phyloP scores from a whole-genome alignment of 1,284 basidiomycete genomes.

The Caloboletus firmus region DNA sequence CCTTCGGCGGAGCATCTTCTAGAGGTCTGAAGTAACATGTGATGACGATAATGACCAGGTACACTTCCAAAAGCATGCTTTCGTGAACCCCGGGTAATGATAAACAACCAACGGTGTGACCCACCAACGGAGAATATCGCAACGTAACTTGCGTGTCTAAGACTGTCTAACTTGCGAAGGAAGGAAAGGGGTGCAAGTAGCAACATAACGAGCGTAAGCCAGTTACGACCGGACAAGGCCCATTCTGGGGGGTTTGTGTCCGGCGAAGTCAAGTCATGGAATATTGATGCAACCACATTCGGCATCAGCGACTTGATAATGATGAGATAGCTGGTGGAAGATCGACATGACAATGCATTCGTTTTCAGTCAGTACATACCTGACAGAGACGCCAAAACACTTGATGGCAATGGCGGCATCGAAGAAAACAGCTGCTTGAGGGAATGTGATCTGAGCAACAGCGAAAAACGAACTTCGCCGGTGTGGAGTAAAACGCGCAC shows the following conservation, averaged over 20 bases:
- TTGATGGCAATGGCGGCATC: conserved; percentile 95
- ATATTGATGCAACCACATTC: conserved; percentile 85
- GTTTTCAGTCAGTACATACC: conserved; percentile 44
- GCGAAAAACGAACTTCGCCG: conserved; percentile 86
- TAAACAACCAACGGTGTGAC: conserved; percentile 21
- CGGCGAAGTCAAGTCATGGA: conserved; percentile 70
- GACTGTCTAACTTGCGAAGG: conserved; percentile 78
- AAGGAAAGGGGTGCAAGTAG: conserved; percentile 87
- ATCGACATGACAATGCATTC: background rate
- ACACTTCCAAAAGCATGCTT: conserved; percentile 45
- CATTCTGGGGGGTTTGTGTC: conserved; percentile 67
- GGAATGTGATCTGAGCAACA: conserved; percentile 83
- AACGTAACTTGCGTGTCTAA: conserved; percentile 83
- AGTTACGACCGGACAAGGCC: conserved; percentile 76
- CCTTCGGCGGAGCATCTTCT: conserved; percentile 55
- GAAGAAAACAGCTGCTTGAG: conserved; percentile 79
- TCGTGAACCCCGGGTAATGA: conserved; percentile 1
- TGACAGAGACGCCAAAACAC: conserved; percentile 96
- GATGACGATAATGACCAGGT: conserved; percentile 74
- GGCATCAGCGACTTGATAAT: conserved; percentile 95
- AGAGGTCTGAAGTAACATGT: conserved; percentile 73
- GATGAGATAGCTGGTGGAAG: conserved; percentile 72
- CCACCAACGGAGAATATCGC: conserved; percentile 83
- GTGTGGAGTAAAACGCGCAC: conserved; percentile 78
- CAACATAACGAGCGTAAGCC: conserved; percentile 84